Conservation (phyloP, 345 rosid species). For the Citrus glauca region DNA sequence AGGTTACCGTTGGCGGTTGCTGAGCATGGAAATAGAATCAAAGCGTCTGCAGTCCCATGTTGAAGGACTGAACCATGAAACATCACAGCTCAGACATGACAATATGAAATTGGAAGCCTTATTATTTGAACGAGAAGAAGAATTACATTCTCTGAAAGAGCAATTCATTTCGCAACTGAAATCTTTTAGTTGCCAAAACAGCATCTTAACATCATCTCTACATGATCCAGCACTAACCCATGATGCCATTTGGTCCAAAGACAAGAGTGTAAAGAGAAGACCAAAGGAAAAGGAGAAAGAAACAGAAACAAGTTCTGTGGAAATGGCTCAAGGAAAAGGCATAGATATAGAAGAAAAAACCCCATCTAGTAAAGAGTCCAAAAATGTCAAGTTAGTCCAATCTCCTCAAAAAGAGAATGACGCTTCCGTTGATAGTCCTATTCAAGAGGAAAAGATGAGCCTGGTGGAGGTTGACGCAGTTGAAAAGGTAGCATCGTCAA, state of each 20-base stretch:
- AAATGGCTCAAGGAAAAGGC: conserved; percentile 25
- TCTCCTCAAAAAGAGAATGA: conserved; percentile 57
- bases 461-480: conserved; percentile 16
- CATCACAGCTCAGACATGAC: conserved; percentile 51
- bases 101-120: conserved; percentile 54
- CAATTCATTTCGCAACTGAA: conserved; percentile 31
- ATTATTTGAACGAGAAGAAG: conserved; percentile 47
- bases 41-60: conserved; percentile 60
- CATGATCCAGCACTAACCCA: conserved; percentile 27
- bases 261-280: conserved; percentile 36
- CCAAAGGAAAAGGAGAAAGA: conserved; percentile 35
- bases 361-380: conserved; percentile 8
- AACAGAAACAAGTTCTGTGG: conserved; percentile 15
- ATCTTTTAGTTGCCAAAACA: conserved; percentile 30
- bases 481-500: conserved; percentile 22
- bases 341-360: conserved; percentile 28
- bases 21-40: conserved; percentile 78
- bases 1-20: conserved; percentile 59
- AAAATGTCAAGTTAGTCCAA: conserved; percentile 26
- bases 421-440: conserved; percentile 10
- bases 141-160: conserved; percentile 41
- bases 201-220: conserved; percentile 23
- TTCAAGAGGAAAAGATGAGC: conserved; percentile 30
- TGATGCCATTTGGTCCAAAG: conserved; percentile 31
- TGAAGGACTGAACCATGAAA: conserved; percentile 55